These are phyloP conservation scores for Lyophyllum shimeji DNA, from an alignment of 768 basidiomycete species.

Conservation along the genomic window DNA sequence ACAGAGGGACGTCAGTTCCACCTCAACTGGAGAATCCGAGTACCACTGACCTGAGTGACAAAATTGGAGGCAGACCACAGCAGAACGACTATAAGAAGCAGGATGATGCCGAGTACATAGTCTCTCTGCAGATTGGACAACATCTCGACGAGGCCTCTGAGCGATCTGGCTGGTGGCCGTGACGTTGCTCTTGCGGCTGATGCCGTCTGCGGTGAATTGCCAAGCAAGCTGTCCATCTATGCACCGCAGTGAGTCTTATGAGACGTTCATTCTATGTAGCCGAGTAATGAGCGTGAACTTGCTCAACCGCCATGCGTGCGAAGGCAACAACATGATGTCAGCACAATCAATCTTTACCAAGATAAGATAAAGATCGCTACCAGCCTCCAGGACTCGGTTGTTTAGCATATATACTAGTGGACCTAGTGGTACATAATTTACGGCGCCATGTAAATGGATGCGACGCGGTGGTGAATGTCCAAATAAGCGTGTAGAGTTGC, in stretches of 20 bases:
- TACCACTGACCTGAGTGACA: constrained; percentile 65
- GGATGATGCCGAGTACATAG: constrained; percentile 58
- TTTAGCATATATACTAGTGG: neutral
- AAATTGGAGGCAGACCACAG: constrained; percentile 92
- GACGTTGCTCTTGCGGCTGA: constrained; percentile 2
- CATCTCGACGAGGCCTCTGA: constrained; percentile 2
- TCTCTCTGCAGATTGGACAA: constrained; percentile 26
- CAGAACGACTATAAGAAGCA: constrained; percentile 74
- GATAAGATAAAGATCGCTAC: neutral
- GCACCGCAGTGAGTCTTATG: too few species aligned
- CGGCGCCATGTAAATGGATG: neutral
- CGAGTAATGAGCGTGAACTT: too few species aligned
- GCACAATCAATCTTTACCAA: too few species aligned
- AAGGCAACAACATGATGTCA: neutral
- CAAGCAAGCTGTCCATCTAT: constrained; percentile 6
- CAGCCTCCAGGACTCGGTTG: neutral
- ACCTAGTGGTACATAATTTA: neutral
- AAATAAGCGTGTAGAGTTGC: constrained; percentile 8
- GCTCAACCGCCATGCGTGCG: too few species aligned
- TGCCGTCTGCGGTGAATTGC: neutral
- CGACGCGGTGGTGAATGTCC: neutral
- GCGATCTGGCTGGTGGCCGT: neutral
- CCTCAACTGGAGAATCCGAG: neutral
- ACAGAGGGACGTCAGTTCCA: neutral
- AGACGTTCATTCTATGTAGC: too few species aligned